These are phyloP conservation scores for Hypoxylon sp. DNA, from an alignment of 2,329 filamentous ascomycete genomes.

Conservation along the genomic window DNA sequence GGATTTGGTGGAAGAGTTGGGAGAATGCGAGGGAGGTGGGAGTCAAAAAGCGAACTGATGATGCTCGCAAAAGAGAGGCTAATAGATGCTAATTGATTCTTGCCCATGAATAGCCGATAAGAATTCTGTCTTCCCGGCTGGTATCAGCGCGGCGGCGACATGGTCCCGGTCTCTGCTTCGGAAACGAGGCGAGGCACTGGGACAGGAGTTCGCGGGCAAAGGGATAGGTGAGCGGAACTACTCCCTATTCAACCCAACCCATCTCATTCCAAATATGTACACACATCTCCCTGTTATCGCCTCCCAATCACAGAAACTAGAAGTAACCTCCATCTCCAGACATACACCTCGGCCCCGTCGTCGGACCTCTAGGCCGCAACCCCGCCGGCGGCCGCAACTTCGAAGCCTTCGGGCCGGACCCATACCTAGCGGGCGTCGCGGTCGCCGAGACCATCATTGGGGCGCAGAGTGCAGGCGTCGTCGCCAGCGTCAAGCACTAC, in stretches of 20 bases:
- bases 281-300: too few relatives aligned
- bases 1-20: too few relatives aligned
- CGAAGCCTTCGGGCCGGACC: conserved; percentile 79
- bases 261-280: too few relatives aligned
- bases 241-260: neutral
- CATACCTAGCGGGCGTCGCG: conserved; percentile 77
- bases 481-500: conserved; percentile 82
- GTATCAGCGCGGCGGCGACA: conserved; percentile 78
- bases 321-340: conserved; percentile 56
- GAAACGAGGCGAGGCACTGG: conserved; percentile 76
- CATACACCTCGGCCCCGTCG: conserved; percentile 72
- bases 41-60: neutral
- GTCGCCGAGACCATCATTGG: conserved; percentile 81
- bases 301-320: neutral
- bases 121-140: conserved; percentile 77
- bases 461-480: conserved; percentile 81
- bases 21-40: neutral
- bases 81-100: conserved; percentile 9
- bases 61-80: neutral
- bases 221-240: conserved; percentile 69
- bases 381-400: conserved; percentile 78
- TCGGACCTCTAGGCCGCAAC: conserved; percentile 74
- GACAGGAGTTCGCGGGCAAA: conserved; percentile 77
- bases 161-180: conserved; percentile 78
- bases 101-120: conserved; percentile 62